Percentiles rank a stretch among this genome's conserved stretches.
Evolutionary conservation across 345 rosid species (phyloP).

Genomic region (Excoecaria agallocha): DNA sequence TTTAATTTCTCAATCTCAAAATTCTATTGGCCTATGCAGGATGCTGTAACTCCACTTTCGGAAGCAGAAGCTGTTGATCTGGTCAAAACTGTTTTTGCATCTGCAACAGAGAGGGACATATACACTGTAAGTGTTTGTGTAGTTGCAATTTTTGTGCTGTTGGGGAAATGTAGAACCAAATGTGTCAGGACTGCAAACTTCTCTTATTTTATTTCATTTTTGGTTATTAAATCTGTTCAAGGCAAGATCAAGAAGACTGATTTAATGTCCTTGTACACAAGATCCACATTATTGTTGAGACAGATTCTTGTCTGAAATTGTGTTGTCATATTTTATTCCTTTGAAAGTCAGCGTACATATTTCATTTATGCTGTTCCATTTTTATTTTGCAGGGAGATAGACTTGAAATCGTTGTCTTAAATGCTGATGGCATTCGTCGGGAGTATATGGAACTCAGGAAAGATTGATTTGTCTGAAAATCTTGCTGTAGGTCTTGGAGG

Average conservation of each 20-base stretch:
- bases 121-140: constrained; percentile 66
- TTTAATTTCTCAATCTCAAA: background rate
- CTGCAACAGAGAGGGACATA: constrained; percentile 97
- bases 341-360: too few species aligned
- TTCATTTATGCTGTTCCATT: too few species aligned
- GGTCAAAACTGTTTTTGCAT: constrained; percentile 85
- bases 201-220: too few species aligned
- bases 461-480: constrained; percentile 43
- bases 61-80: constrained; percentile 87
- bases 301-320: too few species aligned
- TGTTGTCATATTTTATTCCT: too few species aligned
- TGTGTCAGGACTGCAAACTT: background rate
- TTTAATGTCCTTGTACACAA: too few species aligned
- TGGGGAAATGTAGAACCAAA: background rate
- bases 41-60: constrained; percentile 90
- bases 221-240: too few species aligned
- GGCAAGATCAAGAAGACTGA: too few species aligned
- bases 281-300: too few species aligned
- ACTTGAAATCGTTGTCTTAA: constrained; percentile 73
- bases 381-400: constrained; percentile 88
- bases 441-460: constrained; percentile 80
- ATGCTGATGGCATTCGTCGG: constrained; percentile 61
- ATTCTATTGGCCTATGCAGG: constrained; percentile 43
- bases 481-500: background rate
- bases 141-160: background rate